phyloP scores from a whole-genome alignment of 1,284 basidiomycete species.

The Cryptococcus maquisensis region DNA sequence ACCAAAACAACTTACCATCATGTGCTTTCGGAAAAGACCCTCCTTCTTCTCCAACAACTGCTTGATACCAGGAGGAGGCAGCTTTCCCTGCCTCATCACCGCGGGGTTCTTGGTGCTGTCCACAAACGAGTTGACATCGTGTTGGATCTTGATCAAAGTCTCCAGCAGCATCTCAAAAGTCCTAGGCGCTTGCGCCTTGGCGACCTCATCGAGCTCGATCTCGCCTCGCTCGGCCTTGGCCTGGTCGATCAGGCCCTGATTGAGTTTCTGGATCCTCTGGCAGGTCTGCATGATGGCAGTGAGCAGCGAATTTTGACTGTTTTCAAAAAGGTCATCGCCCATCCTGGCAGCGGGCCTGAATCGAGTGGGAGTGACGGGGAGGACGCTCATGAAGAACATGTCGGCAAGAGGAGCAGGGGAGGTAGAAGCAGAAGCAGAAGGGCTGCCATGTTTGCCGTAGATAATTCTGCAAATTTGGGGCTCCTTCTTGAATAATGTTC shows the following conservation, averaged over 20 bases:
- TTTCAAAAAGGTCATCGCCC: conserved; percentile 91
- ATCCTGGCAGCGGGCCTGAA: conserved; percentile 92
- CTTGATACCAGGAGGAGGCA: conserved; percentile 94
- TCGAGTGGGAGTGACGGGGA: conserved; percentile 88
- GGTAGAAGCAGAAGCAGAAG: conserved; percentile 50
- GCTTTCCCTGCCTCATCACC: conserved; percentile 75
- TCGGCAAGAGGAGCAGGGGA: conserved; percentile 55
- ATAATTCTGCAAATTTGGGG: conserved; percentile 74
- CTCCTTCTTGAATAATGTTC: conserved; percentile 83
- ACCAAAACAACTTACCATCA: conserved; percentile 71
- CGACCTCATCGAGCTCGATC: conserved; percentile 46
- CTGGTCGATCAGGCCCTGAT: conserved; percentile 58
- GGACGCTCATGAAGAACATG: conserved; percentile 94
- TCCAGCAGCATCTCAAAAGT: conserved; percentile 73
- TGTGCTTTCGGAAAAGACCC: conserved; percentile 95
- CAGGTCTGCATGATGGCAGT: conserved; percentile 76
- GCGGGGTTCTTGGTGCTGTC: conserved; percentile 95
- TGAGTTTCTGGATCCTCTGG: conserved; percentile 74
- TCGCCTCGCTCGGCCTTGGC: conserved; percentile 52
- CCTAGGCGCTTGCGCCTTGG: conserved; percentile 52
- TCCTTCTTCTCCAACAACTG: conserved; percentile 99
- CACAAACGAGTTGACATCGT: conserved; percentile 95
- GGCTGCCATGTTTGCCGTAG: conserved; percentile 88
- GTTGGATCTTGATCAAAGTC: conserved; percentile 80
- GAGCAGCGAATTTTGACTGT: conserved; percentile 94